A percentile compares a stretch with the other conserved stretches of the same genome.
Conservation (phyloP, 352 stramenopile genomes). For the Chrysophaeum taylorii region DNA sequence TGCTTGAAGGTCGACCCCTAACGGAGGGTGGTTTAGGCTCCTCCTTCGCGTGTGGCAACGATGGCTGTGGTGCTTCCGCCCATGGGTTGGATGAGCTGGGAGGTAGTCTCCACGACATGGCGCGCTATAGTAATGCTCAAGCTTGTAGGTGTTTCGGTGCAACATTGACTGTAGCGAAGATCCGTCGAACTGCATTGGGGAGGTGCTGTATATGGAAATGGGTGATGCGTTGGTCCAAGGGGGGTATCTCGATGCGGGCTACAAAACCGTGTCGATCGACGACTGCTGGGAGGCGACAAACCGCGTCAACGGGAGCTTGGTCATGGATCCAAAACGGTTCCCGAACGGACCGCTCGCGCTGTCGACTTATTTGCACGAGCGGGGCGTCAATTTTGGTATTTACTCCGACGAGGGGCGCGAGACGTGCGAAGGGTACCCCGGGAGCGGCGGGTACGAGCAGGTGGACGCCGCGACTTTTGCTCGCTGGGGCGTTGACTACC, state of each 20-base stretch:
- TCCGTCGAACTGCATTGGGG: constrained; percentile 32
- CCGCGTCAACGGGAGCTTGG: constrained; percentile 23
- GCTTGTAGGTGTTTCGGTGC: too few species aligned
- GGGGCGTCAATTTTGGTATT: constrained; percentile 37
- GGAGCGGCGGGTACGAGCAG: constrained; percentile 30
- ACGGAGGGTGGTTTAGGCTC: too few species aligned
- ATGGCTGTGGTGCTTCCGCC: too few species aligned
- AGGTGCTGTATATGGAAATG: constrained; percentile 33
- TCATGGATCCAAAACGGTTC: constrained; percentile 28
- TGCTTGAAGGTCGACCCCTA: too few species aligned
- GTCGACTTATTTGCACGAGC: constrained; percentile 31
- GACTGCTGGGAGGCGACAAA: constrained; percentile 42
- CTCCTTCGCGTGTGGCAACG: too few species aligned
- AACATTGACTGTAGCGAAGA: constrained; percentile 39
- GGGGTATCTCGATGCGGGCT: constrained; percentile 36
- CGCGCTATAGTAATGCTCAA: too few species aligned
- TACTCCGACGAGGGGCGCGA: constrained; percentile 37
- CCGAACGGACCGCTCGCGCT: constrained; percentile 33
- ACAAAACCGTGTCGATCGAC: constrained; percentile 43
- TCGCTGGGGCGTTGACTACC: constrained; percentile 39
- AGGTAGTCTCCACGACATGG: too few species aligned
- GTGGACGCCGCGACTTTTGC: constrained; percentile 38
- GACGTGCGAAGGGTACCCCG: constrained; percentile 38
- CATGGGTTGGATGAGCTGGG: too few species aligned
- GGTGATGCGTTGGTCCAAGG: constrained; percentile 30